Evolutionary conservation across 83 land plant species (phyloP), one percentile per base, ranked within the genome.

Genomic region (Thuja plicata): DNA sequence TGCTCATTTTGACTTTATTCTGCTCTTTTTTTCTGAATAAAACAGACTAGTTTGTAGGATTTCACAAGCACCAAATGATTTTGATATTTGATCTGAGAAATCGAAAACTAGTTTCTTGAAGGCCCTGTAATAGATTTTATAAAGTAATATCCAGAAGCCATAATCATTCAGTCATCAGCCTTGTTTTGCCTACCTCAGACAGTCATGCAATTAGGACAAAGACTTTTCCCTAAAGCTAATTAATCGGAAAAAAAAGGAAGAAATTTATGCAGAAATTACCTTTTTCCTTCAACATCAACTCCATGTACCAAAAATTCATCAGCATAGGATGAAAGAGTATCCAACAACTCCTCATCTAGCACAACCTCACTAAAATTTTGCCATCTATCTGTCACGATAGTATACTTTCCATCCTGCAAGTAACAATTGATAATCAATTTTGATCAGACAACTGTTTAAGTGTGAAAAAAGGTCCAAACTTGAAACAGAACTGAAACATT

Each of bases 261-360:
- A 0, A 82, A 41, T 1, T 45, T 43, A 27, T 45, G 41, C 48
- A 83, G 34, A 57, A 91, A 90, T 32, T 89, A 97, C 98, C 95
- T 95, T 91, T 95, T 98, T 84, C 99, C 99, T 92, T 98, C 99
- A 84, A 97, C 99, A 93, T 98, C 99, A 90, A 98, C 99, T 85
- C 99, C 99, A 93, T 98, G 99, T 38, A 98, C 98, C 46, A 98
- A 88, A 91, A 97, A 98, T 90, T 98, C 99, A 93, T 97, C 99
- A 73, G 97, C 95, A 91, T 93, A 97, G 16, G 77, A 85, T n/a
- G 98, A 95, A 71, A 98, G 94, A 83, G 89, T 90, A 12, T 85
- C 94, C 89, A 98, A 88, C 37, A 93, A 90, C 89, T 92, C 84
- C 88, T 94, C 92, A 89, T 94, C 92, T 73, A 98, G 87, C 88